Evolutionary conservation across 2,329 filamentous ascomycete genomes (phyloP).

Genomic region (Epicoccum nigrum): DNA sequence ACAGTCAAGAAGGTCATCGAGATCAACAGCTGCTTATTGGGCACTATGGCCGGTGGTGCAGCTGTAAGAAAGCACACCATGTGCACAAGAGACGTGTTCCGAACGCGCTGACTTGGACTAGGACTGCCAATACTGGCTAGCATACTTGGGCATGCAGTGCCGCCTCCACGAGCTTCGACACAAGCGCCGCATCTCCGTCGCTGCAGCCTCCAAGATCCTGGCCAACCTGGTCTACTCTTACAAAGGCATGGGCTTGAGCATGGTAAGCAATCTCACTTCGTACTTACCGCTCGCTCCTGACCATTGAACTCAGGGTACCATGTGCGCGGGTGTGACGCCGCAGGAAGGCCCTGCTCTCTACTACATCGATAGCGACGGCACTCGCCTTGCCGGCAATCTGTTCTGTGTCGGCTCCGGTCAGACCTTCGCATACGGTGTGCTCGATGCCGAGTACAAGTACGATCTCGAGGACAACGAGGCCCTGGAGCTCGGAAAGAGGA

Average conservation of each 20-base stretch:
- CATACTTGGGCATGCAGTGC: conserved; percentile 98
- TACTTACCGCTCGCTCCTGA: conserved; percentile 9
- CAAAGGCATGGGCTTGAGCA: conserved; percentile 98
- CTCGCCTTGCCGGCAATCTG: conserved; percentile 87
- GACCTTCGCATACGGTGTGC: conserved; percentile 97
- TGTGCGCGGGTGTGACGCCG: conserved; percentile 96
- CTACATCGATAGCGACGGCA: conserved; percentile 98
- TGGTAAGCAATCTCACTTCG: conserved; percentile 56
- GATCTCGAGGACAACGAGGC: conserved; percentile 87
- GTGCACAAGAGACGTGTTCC: neutral
- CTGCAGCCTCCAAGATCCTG: conserved; percentile 96
- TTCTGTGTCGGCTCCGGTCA: conserved; percentile 99
- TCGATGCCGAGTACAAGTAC: conserved; percentile 94
- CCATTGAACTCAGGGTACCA: conserved; percentile 68
- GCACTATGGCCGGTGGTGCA: conserved; percentile 97
- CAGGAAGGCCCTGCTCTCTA: conserved; percentile 97
- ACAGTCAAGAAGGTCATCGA: conserved; percentile 99
- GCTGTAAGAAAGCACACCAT: conserved; percentile 63
- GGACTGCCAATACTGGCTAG: conserved; percentile 99
- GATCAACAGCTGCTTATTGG: conserved; percentile 91
- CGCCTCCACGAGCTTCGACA: conserved; percentile 98
- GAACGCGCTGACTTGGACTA: conserved; percentile 45
- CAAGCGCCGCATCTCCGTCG: conserved; percentile 97
- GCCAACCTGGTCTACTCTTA: conserved; percentile 98
- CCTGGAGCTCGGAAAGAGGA: conserved; percentile 85